phyloP scores from a whole-genome alignment of 2,329 filamentous ascomycete species.

The Colletotrichum chrysophilum region DNA sequence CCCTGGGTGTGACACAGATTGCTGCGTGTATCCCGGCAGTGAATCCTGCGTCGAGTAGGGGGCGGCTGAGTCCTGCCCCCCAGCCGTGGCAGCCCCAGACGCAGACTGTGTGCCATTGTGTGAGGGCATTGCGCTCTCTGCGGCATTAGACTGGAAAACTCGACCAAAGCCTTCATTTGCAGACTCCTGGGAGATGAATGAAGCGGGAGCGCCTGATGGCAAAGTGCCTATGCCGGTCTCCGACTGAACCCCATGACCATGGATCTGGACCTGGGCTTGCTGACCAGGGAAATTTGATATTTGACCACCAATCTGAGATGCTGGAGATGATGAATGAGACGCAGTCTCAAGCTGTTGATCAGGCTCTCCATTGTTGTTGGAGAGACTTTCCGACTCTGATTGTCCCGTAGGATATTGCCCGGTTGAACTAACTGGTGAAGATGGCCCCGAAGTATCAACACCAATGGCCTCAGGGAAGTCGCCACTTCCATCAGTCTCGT shows the following conservation, averaged over 20 bases:
- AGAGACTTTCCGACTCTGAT: background rate
- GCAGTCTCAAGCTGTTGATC: accelerated
- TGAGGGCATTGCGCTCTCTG: background rate
- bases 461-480: accelerated
- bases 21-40: background rate
- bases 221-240: background rate
- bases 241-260: background rate
- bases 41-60: background rate
- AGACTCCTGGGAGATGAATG: background rate
- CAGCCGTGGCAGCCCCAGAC: background rate
- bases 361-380: background rate
- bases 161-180: background rate
- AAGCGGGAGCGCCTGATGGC: background rate
- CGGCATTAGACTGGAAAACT: background rate
- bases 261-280: background rate
- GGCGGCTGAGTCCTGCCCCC: background rate
- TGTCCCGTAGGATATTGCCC: background rate
- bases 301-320: background rate
- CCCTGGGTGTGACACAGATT: background rate
- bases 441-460: background rate
- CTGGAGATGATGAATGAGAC: background rate
- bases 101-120: accelerated
- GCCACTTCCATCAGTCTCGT: background rate
- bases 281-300: background rate
- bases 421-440: background rate